Conservation (phyloP, 257 asterid species). For the Cordia subcordata region DNA sequence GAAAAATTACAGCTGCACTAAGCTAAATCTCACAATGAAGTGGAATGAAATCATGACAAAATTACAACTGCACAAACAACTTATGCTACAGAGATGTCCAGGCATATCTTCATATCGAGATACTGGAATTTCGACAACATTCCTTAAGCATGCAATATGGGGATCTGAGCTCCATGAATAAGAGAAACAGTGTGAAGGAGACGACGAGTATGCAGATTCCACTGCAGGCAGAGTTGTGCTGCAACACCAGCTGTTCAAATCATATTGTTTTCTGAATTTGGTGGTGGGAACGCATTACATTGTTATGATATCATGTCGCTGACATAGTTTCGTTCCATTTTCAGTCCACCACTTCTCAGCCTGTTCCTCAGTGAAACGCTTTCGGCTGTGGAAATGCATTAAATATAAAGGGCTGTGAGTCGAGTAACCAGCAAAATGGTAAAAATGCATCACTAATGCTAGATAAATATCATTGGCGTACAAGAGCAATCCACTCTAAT, state of each 20-base stretch:
- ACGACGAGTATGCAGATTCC: background rate
- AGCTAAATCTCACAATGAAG: constrained; percentile 2
- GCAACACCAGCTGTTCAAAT: too few relatives aligned
- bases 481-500: too few relatives aligned
- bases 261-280: background rate
- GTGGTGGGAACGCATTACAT: background rate
- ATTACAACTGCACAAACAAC: background rate
- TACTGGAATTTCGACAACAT: too few relatives aligned
- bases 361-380: constrained; percentile 67
- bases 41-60: background rate
- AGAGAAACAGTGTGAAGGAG: too few relatives aligned
- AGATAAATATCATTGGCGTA: too few relatives aligned
- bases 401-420: background rate
- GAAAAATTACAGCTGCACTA: background rate
- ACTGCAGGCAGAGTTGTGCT: background rate
- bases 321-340: constrained; percentile 52
- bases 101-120: too few relatives aligned
- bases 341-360: constrained; percentile 94
- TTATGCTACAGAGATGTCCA: too few relatives aligned
- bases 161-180: background rate
- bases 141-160: background rate
- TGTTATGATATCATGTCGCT: constrained; percentile 44
- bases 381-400: constrained; percentile 47
- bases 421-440: background rate
- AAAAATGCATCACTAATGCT: too few relatives aligned